Conservation (phyloP, 2,329 filamentous ascomycete genomes). For the Botrytis aclada region DNA sequence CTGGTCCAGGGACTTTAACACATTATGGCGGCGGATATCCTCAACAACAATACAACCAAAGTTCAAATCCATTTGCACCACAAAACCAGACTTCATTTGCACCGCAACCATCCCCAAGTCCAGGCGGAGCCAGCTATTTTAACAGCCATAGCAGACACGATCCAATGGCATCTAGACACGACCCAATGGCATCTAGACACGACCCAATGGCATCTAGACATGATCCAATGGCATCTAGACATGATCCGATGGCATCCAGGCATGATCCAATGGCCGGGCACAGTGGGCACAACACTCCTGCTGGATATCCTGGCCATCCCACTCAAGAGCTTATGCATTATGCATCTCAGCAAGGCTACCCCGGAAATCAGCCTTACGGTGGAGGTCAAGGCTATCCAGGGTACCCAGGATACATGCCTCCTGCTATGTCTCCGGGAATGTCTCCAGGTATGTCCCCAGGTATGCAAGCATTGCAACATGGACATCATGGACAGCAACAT, state of each 20-base stretch:
- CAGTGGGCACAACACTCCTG: constrained; percentile 30
- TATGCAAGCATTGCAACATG: constrained; percentile 13
- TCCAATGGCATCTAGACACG: constrained; percentile 40
- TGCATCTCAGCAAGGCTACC: constrained; percentile 31
- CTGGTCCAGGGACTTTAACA: constrained; percentile 34
- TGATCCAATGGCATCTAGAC: constrained; percentile 43
- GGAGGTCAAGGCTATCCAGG: constrained; percentile 27
- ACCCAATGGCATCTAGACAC: constrained; percentile 40
- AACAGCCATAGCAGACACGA: constrained; percentile 33
- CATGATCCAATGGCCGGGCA: constrained; percentile 41
- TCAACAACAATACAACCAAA: constrained; percentile 21
- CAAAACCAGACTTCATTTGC: constrained; percentile 33
- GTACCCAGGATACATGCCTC: constrained; percentile 27
- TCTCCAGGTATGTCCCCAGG: constrained; percentile 20
- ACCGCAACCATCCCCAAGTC: constrained; percentile 30
- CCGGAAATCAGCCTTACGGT: constrained; percentile 2
- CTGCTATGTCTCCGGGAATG: constrained; percentile 24
- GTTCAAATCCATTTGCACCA: constrained; percentile 19
- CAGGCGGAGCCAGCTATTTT: constrained; percentile 36
- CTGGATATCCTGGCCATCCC: constrained; percentile 23
- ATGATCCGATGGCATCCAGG: constrained; percentile 39
- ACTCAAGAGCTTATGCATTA: constrained; percentile 37
- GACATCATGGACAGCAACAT: constrained; percentile 2
- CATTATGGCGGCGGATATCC: constrained; percentile 34
- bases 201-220: constrained; percentile 45